Base-by-base conservation (phyloP, 1,139 yeast species). In the Candida neerlandica region DNA sequence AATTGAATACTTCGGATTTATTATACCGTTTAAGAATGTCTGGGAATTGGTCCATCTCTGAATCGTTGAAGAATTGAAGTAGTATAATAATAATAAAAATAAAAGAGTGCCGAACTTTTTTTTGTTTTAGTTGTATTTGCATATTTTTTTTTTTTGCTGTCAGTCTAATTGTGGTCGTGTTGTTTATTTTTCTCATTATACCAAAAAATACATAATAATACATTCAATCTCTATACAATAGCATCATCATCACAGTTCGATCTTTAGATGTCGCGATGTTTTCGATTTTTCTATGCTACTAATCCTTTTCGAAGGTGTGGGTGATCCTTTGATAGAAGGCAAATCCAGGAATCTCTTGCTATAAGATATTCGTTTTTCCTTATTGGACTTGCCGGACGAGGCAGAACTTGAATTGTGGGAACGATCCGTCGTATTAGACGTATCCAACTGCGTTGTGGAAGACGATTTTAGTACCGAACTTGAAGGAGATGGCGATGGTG, bases 361-460 rank as follows among this genome's bases (percentile, higher is more conserved):
- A 32, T 49, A 46, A 1, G 56, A 51, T 12, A 54, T n/a, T 39
- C 56, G 44, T 41, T 48, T 50, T 15, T 38, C 44, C 16, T 44
- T 51, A 16, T 33, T 49, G 18, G 41, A 12, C 15, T 3, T 12
- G 18, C 32, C 35, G 10, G 44, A 34, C 4, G 33, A 35, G 14
- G 32, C 21, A 14, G 29, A 7, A 14, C 16, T 33, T 11, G 46
- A 26, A 10, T 32, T 29, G 29, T 46, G 47, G 5, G 48, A 41
- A 7, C 41, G 42, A 42, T 42, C 45, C 12, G 45, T 42, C 6
- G 48, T 45, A 18, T 32, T 37, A 4, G 43, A 26, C 3, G 34
- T 55, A 4, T 65, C 58, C 16, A 64, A 30, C 35, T 63, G 66
- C 2, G 66, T 66, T 5, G 69, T 64, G 6, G 70, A 62, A 3